Percentiles rank a stretch among this genome's conserved stretches.
These are phyloP conservation scores for Dictyostelium capitatum DNA, from an alignment of 78 protist species.

Conservation along the genomic window DNA sequence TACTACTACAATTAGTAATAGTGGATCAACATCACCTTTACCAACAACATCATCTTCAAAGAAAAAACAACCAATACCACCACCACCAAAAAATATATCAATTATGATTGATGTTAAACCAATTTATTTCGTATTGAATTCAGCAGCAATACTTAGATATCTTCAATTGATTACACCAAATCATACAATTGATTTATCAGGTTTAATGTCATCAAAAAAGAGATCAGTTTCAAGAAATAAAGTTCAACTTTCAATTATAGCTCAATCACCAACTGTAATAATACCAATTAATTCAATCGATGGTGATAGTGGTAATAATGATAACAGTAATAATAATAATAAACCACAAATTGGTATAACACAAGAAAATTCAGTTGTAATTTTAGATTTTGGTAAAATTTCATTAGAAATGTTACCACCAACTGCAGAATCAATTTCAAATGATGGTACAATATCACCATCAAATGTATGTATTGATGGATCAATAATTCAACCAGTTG, in stretches of 20 bases:
- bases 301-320: neutral
- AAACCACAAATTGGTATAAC: neutral
- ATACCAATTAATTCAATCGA: conserved; percentile 23
- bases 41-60: neutral
- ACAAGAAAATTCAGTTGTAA: conserved; percentile 26
- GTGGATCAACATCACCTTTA: neutral
- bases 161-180: conserved; percentile 49
- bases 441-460: neutral
- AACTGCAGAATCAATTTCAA: too few relatives aligned
- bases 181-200: conserved; percentile 69
- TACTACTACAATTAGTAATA: neutral
- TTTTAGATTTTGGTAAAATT: conserved; percentile 56
- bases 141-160: conserved; percentile 47
- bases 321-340: neutral
- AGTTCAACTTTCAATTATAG: conserved; percentile 19
- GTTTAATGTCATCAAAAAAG: conserved; percentile 21
- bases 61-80: neutral
- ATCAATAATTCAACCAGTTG: too few relatives aligned
- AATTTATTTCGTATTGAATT: conserved; percentile 38
- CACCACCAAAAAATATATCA: conserved; percentile 17
- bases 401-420: conserved; percentile 25
- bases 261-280: conserved; percentile 49
- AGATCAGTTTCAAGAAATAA: conserved; percentile 10
- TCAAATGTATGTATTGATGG: too few relatives aligned
- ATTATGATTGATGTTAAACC: conserved; percentile 60